phyloP scores from a whole-genome alignment of 495 filamentous ascomycete genomes.

The Stereocaulon alpinum region DNA sequence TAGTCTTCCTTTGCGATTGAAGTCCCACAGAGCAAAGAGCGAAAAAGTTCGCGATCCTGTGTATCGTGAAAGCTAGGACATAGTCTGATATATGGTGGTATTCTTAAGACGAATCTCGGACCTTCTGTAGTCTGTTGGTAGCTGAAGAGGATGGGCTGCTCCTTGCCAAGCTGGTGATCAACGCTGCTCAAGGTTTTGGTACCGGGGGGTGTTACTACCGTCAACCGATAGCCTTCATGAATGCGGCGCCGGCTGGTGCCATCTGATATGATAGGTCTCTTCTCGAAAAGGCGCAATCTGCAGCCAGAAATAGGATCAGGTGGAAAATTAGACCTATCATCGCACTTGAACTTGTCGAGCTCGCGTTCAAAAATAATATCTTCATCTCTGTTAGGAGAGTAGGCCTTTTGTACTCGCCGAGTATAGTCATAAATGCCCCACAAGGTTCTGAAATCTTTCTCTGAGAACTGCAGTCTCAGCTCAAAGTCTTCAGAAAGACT shows the following conservation, averaged over 20 bases:
- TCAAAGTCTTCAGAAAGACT: slow-evolving; percentile 40
- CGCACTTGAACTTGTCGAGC: slow-evolving; percentile 61
- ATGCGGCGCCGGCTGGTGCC: slow-evolving; percentile 55
- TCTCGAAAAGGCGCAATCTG: slow-evolving; percentile 62
- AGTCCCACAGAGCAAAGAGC: slow-evolving; percentile 43
- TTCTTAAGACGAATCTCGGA: slow-evolving; percentile 21
- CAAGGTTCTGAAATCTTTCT: slow-evolving; percentile 62
- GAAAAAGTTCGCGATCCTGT: slow-evolving; percentile 53
- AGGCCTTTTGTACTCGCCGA: slow-evolving; percentile 54
- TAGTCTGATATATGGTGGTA: slow-evolving; percentile 1
- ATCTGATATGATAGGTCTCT: slow-evolving; percentile 46
- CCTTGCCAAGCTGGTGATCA: slow-evolving; percentile 49
- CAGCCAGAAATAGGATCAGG: slow-evolving; percentile 59
- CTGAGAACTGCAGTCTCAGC: slow-evolving; percentile 55
- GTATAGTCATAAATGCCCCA: slow-evolving; percentile 78
- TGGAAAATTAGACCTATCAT: slow-evolving; percentile 64
- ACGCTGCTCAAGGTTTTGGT: slow-evolving; percentile 66
- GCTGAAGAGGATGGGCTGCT: slow-evolving; percentile 59
- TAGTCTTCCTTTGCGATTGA: slow-evolving; percentile 1
- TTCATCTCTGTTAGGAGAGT: slow-evolving; percentile 58
- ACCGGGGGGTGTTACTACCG: slow-evolving; percentile 62
- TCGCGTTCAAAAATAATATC: slow-evolving; percentile 50
- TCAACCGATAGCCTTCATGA: slow-evolving; percentile 67
- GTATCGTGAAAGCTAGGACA: slow-evolving; percentile 52
- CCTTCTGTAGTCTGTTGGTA: slow-evolving; percentile 58